phyloP scores from a whole-genome alignment of 768 basidiomycete genomes.

The Coprinopsis marcescibilis region DNA sequence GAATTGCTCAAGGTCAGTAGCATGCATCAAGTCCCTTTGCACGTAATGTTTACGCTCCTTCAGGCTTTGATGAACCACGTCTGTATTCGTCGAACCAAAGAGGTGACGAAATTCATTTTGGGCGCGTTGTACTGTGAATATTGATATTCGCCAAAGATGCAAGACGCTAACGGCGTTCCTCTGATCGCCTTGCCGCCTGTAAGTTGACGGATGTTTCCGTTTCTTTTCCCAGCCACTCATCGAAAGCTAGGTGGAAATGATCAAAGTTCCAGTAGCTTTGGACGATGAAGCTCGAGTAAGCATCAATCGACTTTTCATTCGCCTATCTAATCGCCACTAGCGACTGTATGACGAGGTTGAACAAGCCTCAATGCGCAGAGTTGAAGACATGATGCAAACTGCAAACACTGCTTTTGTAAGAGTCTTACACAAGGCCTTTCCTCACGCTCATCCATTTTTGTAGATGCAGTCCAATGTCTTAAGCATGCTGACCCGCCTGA shows the following conservation, averaged over 20 bases:
- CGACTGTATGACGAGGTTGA: constrained; percentile 69
- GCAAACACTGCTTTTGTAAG: constrained; percentile 38
- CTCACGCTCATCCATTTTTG: constrained; percentile 6
- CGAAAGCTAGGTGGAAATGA: constrained; percentile 63
- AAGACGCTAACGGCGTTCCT: constrained; percentile 67
- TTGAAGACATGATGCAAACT: constrained; percentile 49
- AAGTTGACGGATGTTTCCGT: constrained; percentile 16
- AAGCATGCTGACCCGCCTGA: constrained; percentile 80
- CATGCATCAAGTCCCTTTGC: constrained; percentile 5
- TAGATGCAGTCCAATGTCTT: constrained; percentile 67
- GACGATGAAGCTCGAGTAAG: constrained; percentile 59
- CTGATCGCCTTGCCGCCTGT: constrained; percentile 75
- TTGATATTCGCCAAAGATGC: constrained; percentile 52
- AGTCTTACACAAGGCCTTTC: not conserved
- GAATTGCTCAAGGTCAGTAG: constrained; percentile 60
- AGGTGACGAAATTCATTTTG: constrained; percentile 32
- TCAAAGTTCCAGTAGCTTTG: constrained; percentile 63
- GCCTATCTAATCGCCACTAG: constrained; percentile 24
- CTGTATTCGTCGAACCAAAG: constrained; percentile 81
- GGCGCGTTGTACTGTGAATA: not conserved
- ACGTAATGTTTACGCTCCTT: constrained; percentile 5
- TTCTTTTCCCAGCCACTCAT: not conserved
- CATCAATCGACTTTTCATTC: not conserved
- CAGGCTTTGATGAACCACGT: constrained; percentile 73
- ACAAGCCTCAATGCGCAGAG: constrained; percentile 51